A percentile compares a stretch with the other conserved stretches of the same genome.
These are phyloP conservation scores for Endoconidiophora polonica DNA, from an alignment of 2,329 filamentous ascomycete genomes.

Conservation along the genomic window DNA sequence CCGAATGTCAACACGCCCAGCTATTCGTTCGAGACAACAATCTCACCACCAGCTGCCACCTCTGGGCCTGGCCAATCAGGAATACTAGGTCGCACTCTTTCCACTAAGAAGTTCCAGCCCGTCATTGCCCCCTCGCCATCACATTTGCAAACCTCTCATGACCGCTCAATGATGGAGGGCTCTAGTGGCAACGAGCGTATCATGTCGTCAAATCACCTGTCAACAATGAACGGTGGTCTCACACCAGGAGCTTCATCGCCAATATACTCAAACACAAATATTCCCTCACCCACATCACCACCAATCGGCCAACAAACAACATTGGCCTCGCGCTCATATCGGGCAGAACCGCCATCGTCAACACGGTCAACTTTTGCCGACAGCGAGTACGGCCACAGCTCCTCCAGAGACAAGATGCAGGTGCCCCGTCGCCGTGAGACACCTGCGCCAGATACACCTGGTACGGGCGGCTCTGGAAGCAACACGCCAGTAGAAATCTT, in stretches of 20 bases:
- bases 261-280: conserved; percentile 46
- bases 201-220: conserved; percentile 50
- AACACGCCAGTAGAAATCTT: conserved; percentile 76
- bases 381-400: conserved; percentile 22
- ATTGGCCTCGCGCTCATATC: conserved; percentile 45
- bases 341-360: conserved; percentile 35
- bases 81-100: conserved; percentile 54
- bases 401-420: conserved; percentile 21
- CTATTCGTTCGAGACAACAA: conserved; percentile 18
- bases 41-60: conserved; percentile 41
- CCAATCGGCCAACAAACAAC: conserved; percentile 37
- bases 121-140: conserved; percentile 67
- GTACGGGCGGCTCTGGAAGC: conserved; percentile 21
- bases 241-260: conserved; percentile 35
- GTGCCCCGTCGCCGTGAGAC: conserved; percentile 43
- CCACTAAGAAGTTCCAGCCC: conserved; percentile 55
- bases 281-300: conserved; percentile 55
- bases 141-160: conserved; percentile 51
- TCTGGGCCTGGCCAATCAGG: conserved; percentile 34
- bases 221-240: conserved; percentile 48
- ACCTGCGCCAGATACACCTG: conserved; percentile 44
- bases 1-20: conserved; percentile 25
- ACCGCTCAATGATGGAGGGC: conserved; percentile 47
- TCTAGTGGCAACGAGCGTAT: conserved; percentile 52
- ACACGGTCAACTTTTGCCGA: conserved; percentile 39